Percentiles rank a stretch among this genome's conserved stretches.
Evolutionary conservation across 352 stramenopile genomes (phyloP).

Genomic region (Elongisporangium prolatum): DNA sequence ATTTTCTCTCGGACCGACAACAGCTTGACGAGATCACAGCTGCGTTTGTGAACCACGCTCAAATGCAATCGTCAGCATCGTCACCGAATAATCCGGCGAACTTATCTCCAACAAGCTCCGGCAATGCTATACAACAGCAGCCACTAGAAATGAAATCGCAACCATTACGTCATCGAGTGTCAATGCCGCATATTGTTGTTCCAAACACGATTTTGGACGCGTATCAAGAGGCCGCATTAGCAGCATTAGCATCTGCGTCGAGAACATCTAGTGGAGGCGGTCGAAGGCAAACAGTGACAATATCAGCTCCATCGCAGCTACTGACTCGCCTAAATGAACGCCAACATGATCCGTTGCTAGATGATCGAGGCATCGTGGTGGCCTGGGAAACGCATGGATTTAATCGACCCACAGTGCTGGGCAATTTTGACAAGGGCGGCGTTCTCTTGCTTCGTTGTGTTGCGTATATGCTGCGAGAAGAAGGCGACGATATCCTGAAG

Average conservation of each 20-base stretch:
- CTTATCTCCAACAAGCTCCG: too few relatives aligned
- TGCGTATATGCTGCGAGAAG: constrained; percentile 57
- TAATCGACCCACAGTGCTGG: constrained; percentile 48
- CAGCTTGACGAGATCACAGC: constrained; percentile 62
- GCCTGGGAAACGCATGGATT: constrained; percentile 78
- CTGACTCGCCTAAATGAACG: constrained; percentile 4
- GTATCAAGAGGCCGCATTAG: too few relatives aligned
- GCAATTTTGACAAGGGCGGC: constrained; percentile 78
- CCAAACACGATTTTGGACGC: too few relatives aligned
- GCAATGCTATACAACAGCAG: too few relatives aligned
- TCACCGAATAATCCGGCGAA: constrained; percentile 2
- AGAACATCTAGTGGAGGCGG: constrained; percentile 4
- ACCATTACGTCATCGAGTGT: too few relatives aligned
- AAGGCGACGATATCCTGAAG: constrained; percentile 32
- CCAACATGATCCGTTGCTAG: background rate
- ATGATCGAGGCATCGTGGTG: constrained; percentile 22
- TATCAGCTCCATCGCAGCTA: constrained; percentile 12
- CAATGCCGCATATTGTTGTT: too few relatives aligned
- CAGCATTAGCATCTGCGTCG: too few relatives aligned
- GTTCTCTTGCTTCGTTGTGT: constrained; percentile 63
- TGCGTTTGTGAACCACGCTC: constrained; percentile 28
- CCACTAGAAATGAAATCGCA: too few relatives aligned
- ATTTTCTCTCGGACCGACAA: constrained; percentile 59
- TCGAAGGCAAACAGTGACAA: constrained; percentile 27
- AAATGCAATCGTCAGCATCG: constrained; percentile 3